A percentile compares a stretch with the other conserved stretches of the same genome.
These are phyloP conservation scores for Ambrosia trifida DNA, from an alignment of 129 eudicot genomes.

Conservation along the genomic window DNA sequence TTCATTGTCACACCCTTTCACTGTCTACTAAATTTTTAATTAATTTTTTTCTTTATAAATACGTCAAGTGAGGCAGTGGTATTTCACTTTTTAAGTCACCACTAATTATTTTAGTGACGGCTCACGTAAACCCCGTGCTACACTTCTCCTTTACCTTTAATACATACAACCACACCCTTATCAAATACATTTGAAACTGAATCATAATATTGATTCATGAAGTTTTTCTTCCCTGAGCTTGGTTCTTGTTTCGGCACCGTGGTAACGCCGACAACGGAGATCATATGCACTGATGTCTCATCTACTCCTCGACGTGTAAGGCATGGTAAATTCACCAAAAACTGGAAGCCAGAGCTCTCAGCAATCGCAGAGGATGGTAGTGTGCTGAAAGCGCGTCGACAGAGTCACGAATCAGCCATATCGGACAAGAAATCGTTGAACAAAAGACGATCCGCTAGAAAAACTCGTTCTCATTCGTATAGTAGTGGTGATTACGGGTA, in stretches of 20 bases:
- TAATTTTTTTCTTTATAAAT: slow-evolving; percentile 18
- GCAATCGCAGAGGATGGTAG: slow-evolving; percentile 52
- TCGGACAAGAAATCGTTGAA: slow-evolving; percentile 37
- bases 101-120: neutral
- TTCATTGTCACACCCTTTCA: slow-evolving; percentile 9
- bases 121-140: slow-evolving; percentile 29
- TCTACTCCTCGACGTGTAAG: slow-evolving; percentile 30
- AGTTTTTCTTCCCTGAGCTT: slow-evolving; percentile 50
- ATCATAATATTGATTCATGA: slow-evolving; percentile 34
- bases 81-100: slow-evolving; percentile 30
- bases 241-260: slow-evolving; percentile 47
- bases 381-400: slow-evolving; percentile 24
- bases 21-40: neutral
- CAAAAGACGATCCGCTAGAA: slow-evolving; percentile 38
- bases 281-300: slow-evolving; percentile 29
- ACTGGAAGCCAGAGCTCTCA: slow-evolving; percentile 61
- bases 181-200: neutral
- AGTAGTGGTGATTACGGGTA: slow-evolving; percentile 46
- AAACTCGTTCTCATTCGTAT: slow-evolving; percentile 31
- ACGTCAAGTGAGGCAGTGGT: slow-evolving; percentile 18
- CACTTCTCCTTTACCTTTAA: neutral
- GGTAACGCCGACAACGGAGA: slow-evolving; percentile 28
- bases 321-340: slow-evolving; percentile 11
- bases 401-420: slow-evolving; percentile 20
- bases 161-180: neutral